These are phyloP conservation scores for Alloascoidea africana DNA, from an alignment of 805 yeast species.

Conservation along the genomic window DNA sequence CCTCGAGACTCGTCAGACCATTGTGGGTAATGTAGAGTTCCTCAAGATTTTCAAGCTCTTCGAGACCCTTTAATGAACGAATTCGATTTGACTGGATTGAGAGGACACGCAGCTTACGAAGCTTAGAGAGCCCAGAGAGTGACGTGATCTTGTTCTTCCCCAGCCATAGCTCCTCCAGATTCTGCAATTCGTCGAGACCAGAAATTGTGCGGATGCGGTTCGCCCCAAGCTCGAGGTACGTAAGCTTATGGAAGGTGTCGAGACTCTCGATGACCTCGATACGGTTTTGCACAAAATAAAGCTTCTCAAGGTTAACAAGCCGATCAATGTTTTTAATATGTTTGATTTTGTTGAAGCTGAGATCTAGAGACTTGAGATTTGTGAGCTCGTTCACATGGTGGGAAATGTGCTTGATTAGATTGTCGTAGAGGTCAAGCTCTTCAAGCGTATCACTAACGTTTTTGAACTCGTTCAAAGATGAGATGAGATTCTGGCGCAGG, in stretches of 20 bases:
- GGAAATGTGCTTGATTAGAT: slow-evolving; percentile 76
- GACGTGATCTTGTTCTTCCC: slow-evolving; percentile 71
- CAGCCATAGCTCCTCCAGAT: slow-evolving; percentile 71
- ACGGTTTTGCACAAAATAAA: slow-evolving; percentile 83
- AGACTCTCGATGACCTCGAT: slow-evolving; percentile 59
- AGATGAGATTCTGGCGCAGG: slow-evolving; percentile 71
- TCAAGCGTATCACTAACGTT: slow-evolving; percentile 39
- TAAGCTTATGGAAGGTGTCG: slow-evolving; percentile 36
- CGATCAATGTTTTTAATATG: slow-evolving; percentile 67
- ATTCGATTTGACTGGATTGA: slow-evolving; percentile 83
- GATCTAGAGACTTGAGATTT: slow-evolving; percentile 48
- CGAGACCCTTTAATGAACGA: slow-evolving; percentile 69
- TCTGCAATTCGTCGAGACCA: slow-evolving; percentile 30
- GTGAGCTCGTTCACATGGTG: slow-evolving; percentile 46
- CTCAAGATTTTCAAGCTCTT: slow-evolving; percentile 52
- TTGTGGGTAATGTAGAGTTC: slow-evolving; percentile 85
- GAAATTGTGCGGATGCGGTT: slow-evolving; percentile 47
- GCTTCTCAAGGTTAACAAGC: slow-evolving; percentile 42
- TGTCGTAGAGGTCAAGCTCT: slow-evolving; percentile 84
- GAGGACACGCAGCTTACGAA: slow-evolving; percentile 52
- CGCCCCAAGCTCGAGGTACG: slow-evolving; percentile 82
- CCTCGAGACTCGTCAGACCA: slow-evolving; percentile 59
- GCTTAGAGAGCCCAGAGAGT: slow-evolving; percentile 43
- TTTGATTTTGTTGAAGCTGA: slow-evolving; percentile 81
- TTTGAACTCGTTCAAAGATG: slow-evolving; percentile 60